Base-by-base conservation (phyloP, 2,329 filamentous ascomycete species). In the Nigrospora oryzae region DNA sequence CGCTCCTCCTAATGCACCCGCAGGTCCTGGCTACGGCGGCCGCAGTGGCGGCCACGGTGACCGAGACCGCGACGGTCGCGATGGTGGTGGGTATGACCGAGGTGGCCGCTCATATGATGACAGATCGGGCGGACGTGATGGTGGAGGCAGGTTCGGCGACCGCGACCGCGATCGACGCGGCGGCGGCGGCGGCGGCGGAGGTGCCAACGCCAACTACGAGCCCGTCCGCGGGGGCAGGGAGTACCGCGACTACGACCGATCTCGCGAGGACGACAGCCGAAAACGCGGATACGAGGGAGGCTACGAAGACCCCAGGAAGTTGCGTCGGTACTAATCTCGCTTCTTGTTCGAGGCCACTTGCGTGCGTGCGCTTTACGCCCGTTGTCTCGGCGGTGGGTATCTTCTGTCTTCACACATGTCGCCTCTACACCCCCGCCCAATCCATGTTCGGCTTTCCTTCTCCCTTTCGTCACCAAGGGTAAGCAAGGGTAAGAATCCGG, bases 191-290 rank as follows among this genome's bases (percentile, higher is more conserved):
- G 47, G 53, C 10, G 51, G 46, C 43, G 42, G 57, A 8, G 63
- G 70, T 37, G 84, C 80, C 46, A 86, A 86, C 53, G 86, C 86
- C 69, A 93, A 94, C 67, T 84, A 85, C 65, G 89, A 94, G 63
- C 88, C 87, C 49, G 79, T 93, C 61, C 83, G 85, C 58, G 79
- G 81, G 48, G 63, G 61, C 43, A 68, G 81, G 57, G 80, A 83
- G 55, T 76, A 78, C 65, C 73, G 64, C 63, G 74, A 57, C 64
- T 63, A 49, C 61, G 78, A 82, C 60, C 67, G 74, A 52, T 73
- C 72, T 45, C 68, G 73, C 50, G 75, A 79, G 43, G 77, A 81
- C 53, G 76, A 78, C 53, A 72, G 68, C 65, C 66, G 79, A 61
- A 77, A 86, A 73, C 79, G 83, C 61, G 75, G 81, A 43, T 89